Conservation (phyloP, 257 asterid species). For the Gardenia jasminoides region DNA sequence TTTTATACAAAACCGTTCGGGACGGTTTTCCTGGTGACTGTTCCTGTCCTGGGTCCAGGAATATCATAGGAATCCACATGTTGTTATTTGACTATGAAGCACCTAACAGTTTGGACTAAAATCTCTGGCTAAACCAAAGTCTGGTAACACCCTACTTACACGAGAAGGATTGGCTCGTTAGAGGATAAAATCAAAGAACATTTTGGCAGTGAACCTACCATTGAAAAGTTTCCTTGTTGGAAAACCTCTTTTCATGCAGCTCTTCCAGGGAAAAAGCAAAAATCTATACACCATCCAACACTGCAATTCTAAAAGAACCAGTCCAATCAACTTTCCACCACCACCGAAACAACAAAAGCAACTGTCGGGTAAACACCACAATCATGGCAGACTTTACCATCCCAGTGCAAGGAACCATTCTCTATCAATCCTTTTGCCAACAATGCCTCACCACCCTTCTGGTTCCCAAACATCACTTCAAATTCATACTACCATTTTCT, state of each 20-base stretch:
- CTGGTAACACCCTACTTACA: neutral
- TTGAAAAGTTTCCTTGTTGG: neutral
- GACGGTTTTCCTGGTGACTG: too few species aligned
- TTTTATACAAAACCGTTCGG: too few species aligned
- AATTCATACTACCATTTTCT: neutral
- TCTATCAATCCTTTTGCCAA: neutral
- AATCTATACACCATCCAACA: neutral
- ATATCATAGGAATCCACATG: too few species aligned
- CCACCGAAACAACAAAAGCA: neutral
- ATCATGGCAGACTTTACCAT: neutral
- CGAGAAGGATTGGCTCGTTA: neutral
- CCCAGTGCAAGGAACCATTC: neutral
- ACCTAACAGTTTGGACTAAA: neutral
- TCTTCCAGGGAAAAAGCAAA: neutral
- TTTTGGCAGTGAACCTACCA: neutral
- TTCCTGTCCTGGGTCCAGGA: too few species aligned
- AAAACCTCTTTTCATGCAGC: neutral
- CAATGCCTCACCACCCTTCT: too few species aligned
- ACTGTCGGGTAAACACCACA: too few species aligned
- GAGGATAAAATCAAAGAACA: neutral
- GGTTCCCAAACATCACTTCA: neutral
- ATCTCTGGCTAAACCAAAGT: neutral
- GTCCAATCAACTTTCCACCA: neutral
- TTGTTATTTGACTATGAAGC: too few species aligned
- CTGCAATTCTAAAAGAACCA: neutral